Evolutionary conservation across 768 basidiomycete genomes (phyloP).

Genomic region (Boletus vinaceobasis): DNA sequence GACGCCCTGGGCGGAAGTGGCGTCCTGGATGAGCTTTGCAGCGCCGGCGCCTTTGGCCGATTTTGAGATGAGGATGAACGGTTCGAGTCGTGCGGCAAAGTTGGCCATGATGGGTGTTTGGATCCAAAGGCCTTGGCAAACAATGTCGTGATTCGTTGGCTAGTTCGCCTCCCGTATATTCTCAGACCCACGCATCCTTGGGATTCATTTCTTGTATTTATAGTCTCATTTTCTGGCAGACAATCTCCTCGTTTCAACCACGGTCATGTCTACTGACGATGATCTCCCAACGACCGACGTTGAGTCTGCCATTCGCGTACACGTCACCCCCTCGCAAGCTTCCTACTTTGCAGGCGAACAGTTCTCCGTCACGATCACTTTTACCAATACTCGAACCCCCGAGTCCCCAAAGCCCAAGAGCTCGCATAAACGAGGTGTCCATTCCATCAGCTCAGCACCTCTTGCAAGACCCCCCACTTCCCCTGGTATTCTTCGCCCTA

Average conservation of each 20-base stretch:
- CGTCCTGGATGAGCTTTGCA: slow-evolving; percentile 84
- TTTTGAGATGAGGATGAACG: slow-evolving; percentile 88
- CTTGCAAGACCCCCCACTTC: slow-evolving; percentile 81
- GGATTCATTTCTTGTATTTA: not conserved
- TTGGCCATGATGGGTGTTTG: slow-evolving; percentile 37
- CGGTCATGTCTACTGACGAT: slow-evolving; percentile 19
- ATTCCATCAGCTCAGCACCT: slow-evolving; percentile 81
- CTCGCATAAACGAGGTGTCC: slow-evolving; percentile 66
- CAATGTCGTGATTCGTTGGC: not conserved
- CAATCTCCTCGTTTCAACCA: not conserved
- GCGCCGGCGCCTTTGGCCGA: slow-evolving; percentile 90
- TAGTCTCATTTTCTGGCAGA: not conserved
- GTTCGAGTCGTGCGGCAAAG: slow-evolving; percentile 73
- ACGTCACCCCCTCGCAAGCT: slow-evolving; percentile 75
- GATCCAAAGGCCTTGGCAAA: slow-evolving; percentile 2
- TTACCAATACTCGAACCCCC: slow-evolving; percentile 74
- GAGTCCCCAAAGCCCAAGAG: slow-evolving; percentile 34
- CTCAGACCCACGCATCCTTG: not conserved
- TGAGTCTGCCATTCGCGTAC: slow-evolving; percentile 60
- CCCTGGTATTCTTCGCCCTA: slow-evolving; percentile 55
- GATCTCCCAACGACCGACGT: slow-evolving; percentile 13
- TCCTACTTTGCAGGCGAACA: slow-evolving; percentile 93
- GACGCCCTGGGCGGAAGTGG: slow-evolving; percentile 83
- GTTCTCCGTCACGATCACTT: slow-evolving; percentile 80
- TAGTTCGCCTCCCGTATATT: not conserved